These are phyloP conservation scores for Cercophora newfieldiana DNA, from an alignment of 495 filamentous ascomycete species.

Conservation along the genomic window DNA sequence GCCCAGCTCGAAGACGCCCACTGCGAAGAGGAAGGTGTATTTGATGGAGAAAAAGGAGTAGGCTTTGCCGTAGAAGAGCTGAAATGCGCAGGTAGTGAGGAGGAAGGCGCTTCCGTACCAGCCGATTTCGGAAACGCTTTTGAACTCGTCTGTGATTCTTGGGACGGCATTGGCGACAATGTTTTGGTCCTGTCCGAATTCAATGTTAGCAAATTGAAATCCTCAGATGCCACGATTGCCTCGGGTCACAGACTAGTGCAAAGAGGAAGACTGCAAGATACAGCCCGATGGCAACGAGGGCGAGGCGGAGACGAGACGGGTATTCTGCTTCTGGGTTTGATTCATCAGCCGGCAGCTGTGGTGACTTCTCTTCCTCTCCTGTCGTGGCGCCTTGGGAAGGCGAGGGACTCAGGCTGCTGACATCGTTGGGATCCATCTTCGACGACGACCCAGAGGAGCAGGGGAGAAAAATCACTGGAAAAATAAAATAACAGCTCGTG, in stretches of 20 bases:
- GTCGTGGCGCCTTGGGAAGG: background rate
- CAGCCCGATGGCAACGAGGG: background rate
- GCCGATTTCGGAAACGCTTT: slow-evolving; percentile 43
- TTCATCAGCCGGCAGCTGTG: background rate
- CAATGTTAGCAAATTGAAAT: background rate
- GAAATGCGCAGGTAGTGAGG: slow-evolving; percentile 21
- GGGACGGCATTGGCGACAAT: slow-evolving; percentile 50
- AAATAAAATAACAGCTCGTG: too few species aligned
- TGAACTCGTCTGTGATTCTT: slow-evolving; percentile 46
- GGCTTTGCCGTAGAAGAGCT: slow-evolving; percentile 31
- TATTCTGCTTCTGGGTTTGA: background rate
- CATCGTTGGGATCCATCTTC: background rate
- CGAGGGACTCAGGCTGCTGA: background rate
- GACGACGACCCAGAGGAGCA: background rate
- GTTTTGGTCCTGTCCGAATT: slow-evolving; percentile 34
- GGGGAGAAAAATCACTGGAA: background rate
- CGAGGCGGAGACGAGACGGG: background rate
- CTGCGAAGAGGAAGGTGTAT: slow-evolving; percentile 34
- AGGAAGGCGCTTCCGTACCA: slow-evolving; percentile 43
- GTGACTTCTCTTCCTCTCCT: background rate
- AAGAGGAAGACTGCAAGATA: slow-evolving; percentile 6
- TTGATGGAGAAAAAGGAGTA: slow-evolving; percentile 41
- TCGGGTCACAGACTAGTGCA: background rate
- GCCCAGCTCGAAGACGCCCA: slow-evolving; percentile 42
- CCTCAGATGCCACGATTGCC: background rate